Evolutionary conservation across 257 asterid genomes (phyloP), one percentile per base, ranked within the genome.

Genomic region (Gardenia jasminoides): DNA sequence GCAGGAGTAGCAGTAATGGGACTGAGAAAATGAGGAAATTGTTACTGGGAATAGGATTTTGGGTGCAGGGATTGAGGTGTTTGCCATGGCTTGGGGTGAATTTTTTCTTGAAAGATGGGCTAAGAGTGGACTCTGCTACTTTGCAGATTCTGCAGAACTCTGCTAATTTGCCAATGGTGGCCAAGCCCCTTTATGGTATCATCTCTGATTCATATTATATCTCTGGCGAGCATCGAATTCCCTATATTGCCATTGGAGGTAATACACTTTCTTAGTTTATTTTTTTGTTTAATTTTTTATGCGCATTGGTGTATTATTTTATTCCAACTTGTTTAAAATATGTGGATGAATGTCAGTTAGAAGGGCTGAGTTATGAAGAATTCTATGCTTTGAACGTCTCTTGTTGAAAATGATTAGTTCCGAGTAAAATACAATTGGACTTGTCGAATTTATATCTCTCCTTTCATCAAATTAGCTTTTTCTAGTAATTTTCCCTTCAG

Each of bases 11-110:
- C 26, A 67, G 58, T 46, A 28, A 24, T 44, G 72, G 48, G 70
- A 78, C 31, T 31, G 59, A 54, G 78, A 83, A 31, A 73, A 77
- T 80, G 84, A 86, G 97, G 88, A 96, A 89, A 70, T 62, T 92
- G 86, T 64, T 96, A 86, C 76, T 93, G 74, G 97, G 98, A 36
- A 80, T 96, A 76, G 99, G 99, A 44, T 96, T 76, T 72, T 91
- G 85, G 89, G 92, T 93, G 81, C 99, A 96, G 85, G 99, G 99
- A 1, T 80, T 96, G 78, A 86, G 99, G 76, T 96, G 99, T 71
- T 96, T 96, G 26, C 97, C 99, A 59, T 96, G 97, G 99, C 89
- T 96, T 93, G 99, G 90, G 2, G 94, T 96, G 68, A 91, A 79
- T 81, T 96, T 96, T 76, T 96, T 93, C 87, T 90, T 96, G 19